Conservation (phyloP, 352 stramenopile genomes). For the Globisporangium heterothallicum region DNA sequence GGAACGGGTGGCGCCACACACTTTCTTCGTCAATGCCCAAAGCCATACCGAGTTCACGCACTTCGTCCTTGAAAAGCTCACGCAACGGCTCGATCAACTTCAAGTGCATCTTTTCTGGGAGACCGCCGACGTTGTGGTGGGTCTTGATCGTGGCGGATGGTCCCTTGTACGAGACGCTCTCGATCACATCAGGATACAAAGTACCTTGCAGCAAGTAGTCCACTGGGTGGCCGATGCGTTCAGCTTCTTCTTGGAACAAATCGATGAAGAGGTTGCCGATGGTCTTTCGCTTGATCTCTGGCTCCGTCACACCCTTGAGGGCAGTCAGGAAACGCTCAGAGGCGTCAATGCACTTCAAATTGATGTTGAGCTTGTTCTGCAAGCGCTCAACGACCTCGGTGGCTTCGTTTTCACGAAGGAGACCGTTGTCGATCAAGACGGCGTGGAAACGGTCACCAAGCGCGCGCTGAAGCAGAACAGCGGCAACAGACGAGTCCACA, state of each 20-base stretch:
- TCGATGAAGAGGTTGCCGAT: conserved; percentile 99
- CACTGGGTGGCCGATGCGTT: conserved; percentile 75
- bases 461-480: conserved; percentile 95
- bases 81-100: conserved; percentile 99
- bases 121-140: conserved; percentile 99
- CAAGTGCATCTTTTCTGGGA: conserved; percentile 97
- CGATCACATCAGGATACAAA: conserved; percentile 99
- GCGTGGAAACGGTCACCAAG: conserved; percentile 98
- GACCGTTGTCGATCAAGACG: conserved; percentile 99
- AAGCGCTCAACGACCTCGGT: conserved; percentile 88
- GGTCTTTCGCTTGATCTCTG: conserved; percentile 98
- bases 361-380: conserved; percentile 91
- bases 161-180: conserved; percentile 98
- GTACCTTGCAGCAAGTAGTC: conserved; percentile 98
- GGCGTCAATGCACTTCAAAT: conserved; percentile 96
- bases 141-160: conserved; percentile 99
- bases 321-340: conserved; percentile 93
- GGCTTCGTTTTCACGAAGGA: conserved; percentile 95
- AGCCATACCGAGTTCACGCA: conserved; percentile 95
- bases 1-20: conserved; percentile 99
- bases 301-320: conserved; percentile 94
- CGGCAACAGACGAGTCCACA: conserved; percentile 98
- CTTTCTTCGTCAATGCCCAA: conserved; percentile 96
- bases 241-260: conserved; percentile 93
- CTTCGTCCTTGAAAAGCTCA: conserved; percentile 99